Evolutionary conservation across 768 basidiomycete species (phyloP), one percentile per base, ranked within the genome.

Genomic region (Tricholoma matsutake): DNA sequence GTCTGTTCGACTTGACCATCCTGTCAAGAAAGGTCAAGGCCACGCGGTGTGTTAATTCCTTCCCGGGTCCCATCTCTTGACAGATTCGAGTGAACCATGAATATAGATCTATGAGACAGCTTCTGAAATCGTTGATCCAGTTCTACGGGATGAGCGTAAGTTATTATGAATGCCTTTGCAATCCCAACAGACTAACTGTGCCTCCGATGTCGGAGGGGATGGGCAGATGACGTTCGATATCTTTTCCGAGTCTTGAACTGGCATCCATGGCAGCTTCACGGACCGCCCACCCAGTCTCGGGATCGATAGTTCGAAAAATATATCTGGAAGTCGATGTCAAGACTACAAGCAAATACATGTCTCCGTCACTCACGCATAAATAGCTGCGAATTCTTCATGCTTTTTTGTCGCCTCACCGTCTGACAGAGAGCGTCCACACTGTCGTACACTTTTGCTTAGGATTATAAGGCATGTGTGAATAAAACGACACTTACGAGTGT

Each of bases 281-380:
- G 6, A 64, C 56, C 4, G 51, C 54, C 68, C 67, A 71, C 16
- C 64, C 68, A 25, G 58, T 35, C 49, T 69, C 69, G n/a, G 69
- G 60, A 49, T 72, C 65, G 3, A 54, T 47, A 41, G 67, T 70
- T 13, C 65, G 65, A 53, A 70, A 69, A 11, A 70, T 53, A 52
- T 59, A 69, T 29, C 69, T 72, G 28, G 31, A 43, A 13, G 13
- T 28, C 6, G 1, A 22, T 13, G 13, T 8, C 22, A 45, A 47
- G 6, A 29, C 9, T 31, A 25, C 49, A 25, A 39, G 4, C 37
- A 54, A 6, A 11, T 13, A 18, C 20, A 22, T 9, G 20, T 18
- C 10, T 16, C 2, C 25, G 4, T 13, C 31, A 58, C 58, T 56
- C 45, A 69, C 68, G 63, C 67, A 47, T 67, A 61, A 11, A 64